Evolutionary conservation across 345 rosid genomes (phyloP).

Genomic region (Geranium rotundifolium): DNA sequence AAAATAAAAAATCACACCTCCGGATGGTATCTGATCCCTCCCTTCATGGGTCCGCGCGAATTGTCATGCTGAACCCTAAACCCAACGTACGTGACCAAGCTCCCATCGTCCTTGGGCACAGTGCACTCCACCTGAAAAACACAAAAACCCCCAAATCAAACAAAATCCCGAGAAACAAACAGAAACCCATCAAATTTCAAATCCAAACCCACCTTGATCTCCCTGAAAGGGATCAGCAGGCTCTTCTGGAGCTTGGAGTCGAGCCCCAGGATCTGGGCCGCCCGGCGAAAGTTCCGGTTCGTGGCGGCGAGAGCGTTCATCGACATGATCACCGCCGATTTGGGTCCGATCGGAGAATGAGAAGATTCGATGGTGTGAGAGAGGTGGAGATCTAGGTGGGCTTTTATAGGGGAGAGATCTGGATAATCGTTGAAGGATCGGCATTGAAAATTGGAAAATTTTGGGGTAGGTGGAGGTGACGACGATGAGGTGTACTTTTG

Average conservation of each 20-base stretch:
- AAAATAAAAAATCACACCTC: constrained; percentile 40
- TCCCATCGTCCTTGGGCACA: constrained; percentile 92
- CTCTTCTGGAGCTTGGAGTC: constrained; percentile 83
- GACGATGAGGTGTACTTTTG: neutral
- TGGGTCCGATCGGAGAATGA: neutral
- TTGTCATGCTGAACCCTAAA: constrained; percentile 97
- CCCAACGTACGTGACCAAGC: constrained; percentile 71
- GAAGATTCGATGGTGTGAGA: neutral
- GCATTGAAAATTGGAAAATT: neutral
- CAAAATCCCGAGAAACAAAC: neutral
- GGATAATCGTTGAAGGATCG: neutral
- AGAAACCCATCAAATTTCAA: neutral
- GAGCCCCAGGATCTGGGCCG: constrained; percentile 74
- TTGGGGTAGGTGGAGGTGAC: neutral
- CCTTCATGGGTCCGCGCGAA: constrained; percentile 99
- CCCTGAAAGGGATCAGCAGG: constrained; percentile 90
- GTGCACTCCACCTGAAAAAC: constrained; percentile 85
- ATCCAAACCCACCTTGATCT: constrained; percentile 56
- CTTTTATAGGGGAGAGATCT: neutral
- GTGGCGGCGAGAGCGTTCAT: constrained; percentile 96
- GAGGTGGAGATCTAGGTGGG: neutral
- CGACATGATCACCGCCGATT: neutral
- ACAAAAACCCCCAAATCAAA: constrained; percentile 4
- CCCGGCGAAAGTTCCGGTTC: constrained; percentile 82
- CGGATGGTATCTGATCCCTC: constrained; percentile 98